Percentiles rank a stretch among this genome's conserved stretches.
Evolutionary conservation across 1,284 basidiomycete genomes (phyloP).

Genomic region (Papiliotrema flavescens): DNA sequence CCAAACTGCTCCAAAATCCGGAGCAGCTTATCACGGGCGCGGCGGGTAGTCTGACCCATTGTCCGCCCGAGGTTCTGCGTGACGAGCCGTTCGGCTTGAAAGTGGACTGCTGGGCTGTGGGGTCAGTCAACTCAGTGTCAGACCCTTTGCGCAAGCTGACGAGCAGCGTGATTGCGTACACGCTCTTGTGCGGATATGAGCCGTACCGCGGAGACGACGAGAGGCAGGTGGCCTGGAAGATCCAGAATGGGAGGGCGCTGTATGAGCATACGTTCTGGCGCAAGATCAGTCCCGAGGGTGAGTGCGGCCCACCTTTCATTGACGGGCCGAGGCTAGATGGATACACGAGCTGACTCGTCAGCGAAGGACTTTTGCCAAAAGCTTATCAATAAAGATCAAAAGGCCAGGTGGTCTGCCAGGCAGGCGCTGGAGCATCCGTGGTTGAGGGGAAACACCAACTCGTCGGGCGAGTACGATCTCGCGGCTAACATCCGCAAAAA

Average conservation of each 20-base stretch:
- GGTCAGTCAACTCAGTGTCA: constrained; percentile 55
- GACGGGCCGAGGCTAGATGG: background rate
- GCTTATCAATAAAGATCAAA: constrained; percentile 71
- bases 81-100: constrained; percentile 82
- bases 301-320: constrained; percentile 2
- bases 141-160: background rate
- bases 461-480: constrained; percentile 65
- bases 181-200: constrained; percentile 84
- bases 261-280: constrained; percentile 95
- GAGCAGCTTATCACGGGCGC: constrained; percentile 75
- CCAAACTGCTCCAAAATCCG: constrained; percentile 74
- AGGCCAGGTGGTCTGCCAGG: constrained; percentile 66
- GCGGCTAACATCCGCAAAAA: constrained; percentile 61
- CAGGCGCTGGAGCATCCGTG: constrained; percentile 63
- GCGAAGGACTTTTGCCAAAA: constrained; percentile 80
- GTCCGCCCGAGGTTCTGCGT: constrained; percentile 85
- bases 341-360: constrained; percentile 29
- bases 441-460: too few species aligned
- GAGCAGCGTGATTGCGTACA: constrained; percentile 83
- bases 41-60: constrained; percentile 90
- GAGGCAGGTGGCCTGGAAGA: constrained; percentile 73
- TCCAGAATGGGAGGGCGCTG: constrained; percentile 73
- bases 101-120: constrained; percentile 90
- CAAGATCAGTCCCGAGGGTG: constrained; percentile 73
- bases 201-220: constrained; percentile 86